Evolutionary conservation across 1,139 yeast genomes (phyloP).

Genomic region (Kurtzmaniella quercitrusa): DNA sequence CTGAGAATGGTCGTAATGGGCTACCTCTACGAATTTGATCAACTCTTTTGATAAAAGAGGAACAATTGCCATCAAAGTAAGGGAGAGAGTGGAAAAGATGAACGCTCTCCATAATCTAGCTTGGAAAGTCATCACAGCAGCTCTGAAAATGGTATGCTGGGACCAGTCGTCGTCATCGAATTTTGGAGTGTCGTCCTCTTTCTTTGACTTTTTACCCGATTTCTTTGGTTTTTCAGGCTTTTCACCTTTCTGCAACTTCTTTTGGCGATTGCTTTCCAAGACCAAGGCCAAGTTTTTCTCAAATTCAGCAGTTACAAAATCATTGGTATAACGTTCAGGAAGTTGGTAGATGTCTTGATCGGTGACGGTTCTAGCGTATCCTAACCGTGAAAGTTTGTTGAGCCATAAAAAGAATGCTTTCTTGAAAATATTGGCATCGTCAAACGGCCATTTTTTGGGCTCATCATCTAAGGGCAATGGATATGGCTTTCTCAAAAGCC

Average conservation of each 20-base stretch:
- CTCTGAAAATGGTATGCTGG: slow-evolving; percentile 9
- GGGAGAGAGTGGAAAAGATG: slow-evolving; percentile 1
- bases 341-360: slow-evolving; percentile 34
- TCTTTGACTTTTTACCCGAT: slow-evolving; percentile 8
- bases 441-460: slow-evolving; percentile 25
- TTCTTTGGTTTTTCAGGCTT: slow-evolving; percentile 5
- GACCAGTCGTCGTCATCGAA: slow-evolving; percentile 6
- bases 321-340: slow-evolving; percentile 26
- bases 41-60: slow-evolving; percentile 50
- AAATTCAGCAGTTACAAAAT: slow-evolving; percentile 22
- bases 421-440: slow-evolving; percentile 21
- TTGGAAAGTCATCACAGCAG: slow-evolving; percentile 4
- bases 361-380: slow-evolving; percentile 40
- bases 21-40: slow-evolving; percentile 40
- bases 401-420: slow-evolving; percentile 40
- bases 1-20: slow-evolving; percentile 11
- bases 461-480: slow-evolving; percentile 29
- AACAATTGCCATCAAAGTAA: slow-evolving; percentile 5
- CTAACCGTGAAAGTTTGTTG: slow-evolving; percentile 34
- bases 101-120: background rate
- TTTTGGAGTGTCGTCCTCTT: background rate
- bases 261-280: slow-evolving; percentile 11
- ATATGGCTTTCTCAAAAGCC: slow-evolving; percentile 3
- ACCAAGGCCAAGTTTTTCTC: slow-evolving; percentile 14
- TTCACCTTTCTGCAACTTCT: slow-evolving; percentile 12